phyloP scores from a whole-genome alignment of 1,284 basidiomycete species.

The Polyporus tsugae region DNA sequence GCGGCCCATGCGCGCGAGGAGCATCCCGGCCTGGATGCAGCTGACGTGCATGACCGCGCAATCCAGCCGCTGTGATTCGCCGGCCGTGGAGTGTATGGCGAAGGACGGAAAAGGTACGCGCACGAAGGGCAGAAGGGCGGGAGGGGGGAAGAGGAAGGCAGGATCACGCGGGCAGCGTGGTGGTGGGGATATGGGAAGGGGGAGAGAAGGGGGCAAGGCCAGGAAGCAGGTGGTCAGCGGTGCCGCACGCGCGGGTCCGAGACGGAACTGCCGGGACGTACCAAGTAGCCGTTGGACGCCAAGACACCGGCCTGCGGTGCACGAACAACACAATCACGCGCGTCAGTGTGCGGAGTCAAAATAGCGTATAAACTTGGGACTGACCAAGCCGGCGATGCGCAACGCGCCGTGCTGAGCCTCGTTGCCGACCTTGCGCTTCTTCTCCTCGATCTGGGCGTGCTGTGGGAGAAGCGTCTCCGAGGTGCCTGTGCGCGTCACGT shows the following conservation, averaged over 20 bases:
- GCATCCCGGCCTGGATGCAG: constrained; percentile 82
- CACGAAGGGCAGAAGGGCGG: background rate
- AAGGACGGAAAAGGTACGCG: background rate
- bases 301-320: constrained; percentile 72
- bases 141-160: background rate
- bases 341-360: constrained; percentile 6
- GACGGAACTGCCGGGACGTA: constrained; percentile 39
- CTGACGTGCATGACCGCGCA: constrained; percentile 87
- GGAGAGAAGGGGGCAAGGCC: background rate
- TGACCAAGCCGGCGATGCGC: constrained; percentile 84
- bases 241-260: constrained; percentile 20
- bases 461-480: constrained; percentile 48
- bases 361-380: constrained; percentile 34
- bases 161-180: constrained; percentile 7
- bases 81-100: constrained; percentile 1
- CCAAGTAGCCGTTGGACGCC: constrained; percentile 85
- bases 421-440: constrained; percentile 74
- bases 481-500: constrained; percentile 49
- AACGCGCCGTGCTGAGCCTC: constrained; percentile 87
- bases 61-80: constrained; percentile 65
- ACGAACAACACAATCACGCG: background rate
- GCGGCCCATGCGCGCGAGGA: constrained; percentile 84
- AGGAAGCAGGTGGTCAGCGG: constrained; percentile 16
- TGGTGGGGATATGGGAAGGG: constrained; percentile 2
- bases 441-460: constrained; percentile 62